Percentiles rank a stretch among this genome's conserved stretches.
phyloP scores from a whole-genome alignment of 2,329 filamentous ascomycete genomes.

The Microdochium trichocladiopsis region DNA sequence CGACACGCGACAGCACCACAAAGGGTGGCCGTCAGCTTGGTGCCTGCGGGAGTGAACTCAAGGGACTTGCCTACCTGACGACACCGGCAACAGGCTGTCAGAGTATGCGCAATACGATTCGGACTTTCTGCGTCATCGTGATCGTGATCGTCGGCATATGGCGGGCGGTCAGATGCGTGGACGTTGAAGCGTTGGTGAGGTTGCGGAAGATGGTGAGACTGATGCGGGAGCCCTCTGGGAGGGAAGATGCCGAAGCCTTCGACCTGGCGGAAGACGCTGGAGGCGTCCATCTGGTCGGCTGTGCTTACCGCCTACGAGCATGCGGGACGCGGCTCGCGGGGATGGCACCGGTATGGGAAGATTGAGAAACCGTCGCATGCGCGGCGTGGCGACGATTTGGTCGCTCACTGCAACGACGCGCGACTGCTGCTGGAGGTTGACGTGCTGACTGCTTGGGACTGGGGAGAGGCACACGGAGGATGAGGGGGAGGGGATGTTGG shows the following conservation, averaged over 20 bases:
- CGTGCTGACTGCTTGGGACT: too few species aligned
- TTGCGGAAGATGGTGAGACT: constrained; percentile 19
- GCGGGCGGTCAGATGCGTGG: constrained; percentile 6
- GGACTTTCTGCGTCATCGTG: constrained; percentile 42
- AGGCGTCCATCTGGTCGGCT: constrained; percentile 50
- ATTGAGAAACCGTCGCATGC: neutral
- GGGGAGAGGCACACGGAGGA: too few species aligned
- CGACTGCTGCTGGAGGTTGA: neutral
- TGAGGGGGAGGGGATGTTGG: too few species aligned
- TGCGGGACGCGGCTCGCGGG: too few species aligned
- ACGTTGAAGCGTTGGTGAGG: constrained; percentile 20
- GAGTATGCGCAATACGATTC: constrained; percentile 66
- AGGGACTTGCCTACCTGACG: constrained; percentile 65
- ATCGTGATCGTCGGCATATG: constrained; percentile 27
- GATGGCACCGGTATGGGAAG: too few species aligned
- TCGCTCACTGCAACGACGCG: neutral
- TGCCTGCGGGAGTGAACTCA: too few species aligned
- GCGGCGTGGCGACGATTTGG: neutral
- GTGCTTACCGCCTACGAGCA: too few species aligned
- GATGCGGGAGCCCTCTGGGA: constrained; percentile 19
- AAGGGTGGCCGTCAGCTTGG: too few species aligned
- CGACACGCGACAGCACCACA: neutral
- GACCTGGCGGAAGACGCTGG: constrained; percentile 49
- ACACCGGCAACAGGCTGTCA: constrained; percentile 75
- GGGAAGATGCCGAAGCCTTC: constrained; percentile 39